Evolutionary conservation across 768 basidiomycete species (phyloP).

Genomic region (Pisolithus tinctorius): DNA sequence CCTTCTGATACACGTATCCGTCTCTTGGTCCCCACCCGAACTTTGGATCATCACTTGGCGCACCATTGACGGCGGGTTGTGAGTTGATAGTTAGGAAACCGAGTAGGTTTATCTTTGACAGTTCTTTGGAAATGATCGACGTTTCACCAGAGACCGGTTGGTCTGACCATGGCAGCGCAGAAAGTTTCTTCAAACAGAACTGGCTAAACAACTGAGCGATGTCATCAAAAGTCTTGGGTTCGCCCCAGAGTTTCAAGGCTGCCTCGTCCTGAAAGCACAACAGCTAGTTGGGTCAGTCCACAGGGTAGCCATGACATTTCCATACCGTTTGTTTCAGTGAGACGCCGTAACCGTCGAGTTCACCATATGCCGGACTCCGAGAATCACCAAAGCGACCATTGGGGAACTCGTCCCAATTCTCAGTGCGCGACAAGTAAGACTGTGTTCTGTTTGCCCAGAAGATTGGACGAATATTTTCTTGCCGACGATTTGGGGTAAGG

Average conservation of each 20-base stretch:
- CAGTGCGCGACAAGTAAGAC: slow-evolving; percentile 92
- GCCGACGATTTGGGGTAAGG: slow-evolving; percentile 85
- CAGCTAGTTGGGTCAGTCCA: slow-evolving; percentile 5
- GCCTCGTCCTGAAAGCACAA: slow-evolving; percentile 61
- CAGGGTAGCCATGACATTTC: neutral
- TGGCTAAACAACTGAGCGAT: slow-evolving; percentile 68
- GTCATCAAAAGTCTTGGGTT: slow-evolving; percentile 61
- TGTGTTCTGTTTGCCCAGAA: slow-evolving; percentile 98
- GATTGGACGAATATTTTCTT: slow-evolving; percentile 93
- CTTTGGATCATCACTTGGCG: slow-evolving; percentile 71
- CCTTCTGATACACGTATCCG: slow-evolving; percentile 96
- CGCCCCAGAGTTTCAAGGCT: slow-evolving; percentile 83
- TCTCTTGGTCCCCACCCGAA: slow-evolving; percentile 94
- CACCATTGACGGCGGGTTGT: slow-evolving; percentile 92
- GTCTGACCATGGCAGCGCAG: slow-evolving; percentile 93
- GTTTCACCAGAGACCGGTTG: slow-evolving; percentile 83
- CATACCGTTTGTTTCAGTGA: slow-evolving; percentile 84
- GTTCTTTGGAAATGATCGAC: slow-evolving; percentile 63
- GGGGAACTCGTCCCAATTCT: slow-evolving; percentile 99
- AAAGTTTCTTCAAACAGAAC: slow-evolving; percentile 72
- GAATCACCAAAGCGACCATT: slow-evolving; percentile 99
- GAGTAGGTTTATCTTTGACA: slow-evolving; percentile 80
- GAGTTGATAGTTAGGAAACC: slow-evolving; percentile 98
- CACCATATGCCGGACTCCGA: slow-evolving; percentile 95
- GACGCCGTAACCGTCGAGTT: slow-evolving; percentile 94